phyloP scores from a whole-genome alignment of 768 basidiomycete species.

The Leccinum imitatum region DNA sequence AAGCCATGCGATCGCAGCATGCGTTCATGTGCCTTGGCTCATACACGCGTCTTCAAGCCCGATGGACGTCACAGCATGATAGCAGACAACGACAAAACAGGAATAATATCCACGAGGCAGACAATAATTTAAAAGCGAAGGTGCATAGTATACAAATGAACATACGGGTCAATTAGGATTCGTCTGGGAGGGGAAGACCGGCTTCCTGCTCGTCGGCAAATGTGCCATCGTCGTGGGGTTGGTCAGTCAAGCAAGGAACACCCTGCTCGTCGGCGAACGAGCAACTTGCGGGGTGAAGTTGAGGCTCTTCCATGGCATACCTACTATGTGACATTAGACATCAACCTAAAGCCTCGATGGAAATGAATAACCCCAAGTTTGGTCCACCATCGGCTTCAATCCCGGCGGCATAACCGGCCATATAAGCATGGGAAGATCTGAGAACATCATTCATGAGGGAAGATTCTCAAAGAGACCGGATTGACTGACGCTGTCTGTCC shows the following conservation, averaged over 20 bases:
- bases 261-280: not conserved
- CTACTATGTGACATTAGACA: constrained; percentile 18
- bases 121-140: not conserved
- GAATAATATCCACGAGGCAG: not conserved
- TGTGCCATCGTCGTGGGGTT: not conserved
- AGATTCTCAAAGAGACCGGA: not conserved
- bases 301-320: constrained; percentile 6
- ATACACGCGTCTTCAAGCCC: constrained; percentile 1
- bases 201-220: constrained; percentile 5
- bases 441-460: constrained; percentile 3
- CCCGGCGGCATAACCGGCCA: constrained; percentile 3
- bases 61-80: not conserved
- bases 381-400: not conserved
- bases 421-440: constrained; percentile 4
- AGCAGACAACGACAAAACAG: constrained; percentile 2
- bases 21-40: constrained; percentile 21
- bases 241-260: constrained; percentile 2
- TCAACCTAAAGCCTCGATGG: constrained; percentile 4
- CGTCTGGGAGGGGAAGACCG: not conserved
- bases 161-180: constrained; percentile 5
- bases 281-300: not conserved
- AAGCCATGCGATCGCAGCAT: constrained; percentile 21
- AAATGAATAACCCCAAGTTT: constrained; percentile 17
- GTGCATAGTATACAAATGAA: constrained; percentile 5
- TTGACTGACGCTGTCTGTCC: constrained; percentile 15